These are phyloP conservation scores for Phoma herbarum DNA, from an alignment of 2,329 filamentous ascomycete genomes.

Conservation along the genomic window DNA sequence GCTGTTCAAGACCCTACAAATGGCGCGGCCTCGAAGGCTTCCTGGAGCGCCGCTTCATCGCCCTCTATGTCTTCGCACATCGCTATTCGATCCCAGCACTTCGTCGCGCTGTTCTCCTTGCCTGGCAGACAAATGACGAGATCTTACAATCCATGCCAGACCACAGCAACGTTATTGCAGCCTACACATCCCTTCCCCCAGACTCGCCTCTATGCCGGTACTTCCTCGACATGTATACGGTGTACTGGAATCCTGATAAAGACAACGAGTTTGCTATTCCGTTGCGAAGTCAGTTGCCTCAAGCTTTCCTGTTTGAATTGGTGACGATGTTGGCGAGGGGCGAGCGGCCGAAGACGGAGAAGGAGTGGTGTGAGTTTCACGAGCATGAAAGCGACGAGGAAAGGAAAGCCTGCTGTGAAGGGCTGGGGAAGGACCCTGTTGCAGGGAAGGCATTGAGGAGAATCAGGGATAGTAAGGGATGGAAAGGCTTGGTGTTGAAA, in stretches of 20 bases:
- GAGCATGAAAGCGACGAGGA: constrained; percentile 47
- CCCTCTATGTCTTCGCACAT: constrained; percentile 47
- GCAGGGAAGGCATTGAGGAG: constrained; percentile 43
- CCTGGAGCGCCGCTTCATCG: constrained; percentile 48
- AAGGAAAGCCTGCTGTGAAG: constrained; percentile 45
- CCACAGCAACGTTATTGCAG: constrained; percentile 49
- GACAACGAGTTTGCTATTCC: constrained; percentile 44
- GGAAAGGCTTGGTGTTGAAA: constrained; percentile 49
- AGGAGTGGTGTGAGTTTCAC: constrained; percentile 50
- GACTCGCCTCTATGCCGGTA: constrained; percentile 45
- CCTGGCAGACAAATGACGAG: constrained; percentile 50
- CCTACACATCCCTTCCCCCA: constrained; percentile 43
- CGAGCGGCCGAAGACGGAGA: constrained; percentile 47
- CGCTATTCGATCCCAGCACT: constrained; percentile 45
- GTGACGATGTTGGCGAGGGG: constrained; percentile 44
- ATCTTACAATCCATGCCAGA: constrained; percentile 50
- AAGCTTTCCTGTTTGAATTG: constrained; percentile 48
- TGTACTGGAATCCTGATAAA: constrained; percentile 49
- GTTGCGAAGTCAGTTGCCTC: constrained; percentile 45
- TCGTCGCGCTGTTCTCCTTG: constrained; percentile 43
- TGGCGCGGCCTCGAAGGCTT: constrained; percentile 51
- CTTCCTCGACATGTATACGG: constrained; percentile 50
- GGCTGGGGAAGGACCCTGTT: constrained; percentile 41
- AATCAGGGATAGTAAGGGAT: constrained; percentile 48
- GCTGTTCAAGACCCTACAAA: constrained; percentile 48